Conservation (phyloP, 1,284 basidiomycete species). For the Sparassis latifolia region DNA sequence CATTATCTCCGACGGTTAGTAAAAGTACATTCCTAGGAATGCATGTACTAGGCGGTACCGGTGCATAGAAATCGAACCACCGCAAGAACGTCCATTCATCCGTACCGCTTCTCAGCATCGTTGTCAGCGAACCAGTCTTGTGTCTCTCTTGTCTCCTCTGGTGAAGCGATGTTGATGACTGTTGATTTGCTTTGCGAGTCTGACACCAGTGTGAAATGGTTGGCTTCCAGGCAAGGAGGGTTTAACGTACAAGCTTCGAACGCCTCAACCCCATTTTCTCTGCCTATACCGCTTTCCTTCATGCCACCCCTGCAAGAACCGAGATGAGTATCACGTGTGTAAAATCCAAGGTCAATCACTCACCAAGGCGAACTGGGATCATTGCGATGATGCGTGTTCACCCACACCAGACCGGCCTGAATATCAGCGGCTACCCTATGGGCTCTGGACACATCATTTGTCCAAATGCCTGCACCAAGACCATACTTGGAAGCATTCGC, state of each 20-base stretch:
- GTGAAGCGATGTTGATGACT: constrained; percentile 60
- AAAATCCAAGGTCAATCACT: constrained; percentile 13
- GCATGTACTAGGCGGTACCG: no score
- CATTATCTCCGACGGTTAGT: no score
- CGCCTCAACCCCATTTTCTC: constrained; percentile 79
- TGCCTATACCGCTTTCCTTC: constrained; percentile 78
- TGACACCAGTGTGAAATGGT: constrained; percentile 16
- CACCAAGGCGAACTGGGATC: constrained; percentile 84
- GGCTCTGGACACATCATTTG: constrained; percentile 61
- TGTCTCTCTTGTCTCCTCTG: constrained; percentile 45
- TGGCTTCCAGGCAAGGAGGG: no score
- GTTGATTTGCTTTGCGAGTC: constrained; percentile 80
- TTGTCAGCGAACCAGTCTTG: constrained; percentile 78
- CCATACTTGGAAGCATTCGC: constrained; percentile 78
- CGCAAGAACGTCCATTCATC: constrained; percentile 4
- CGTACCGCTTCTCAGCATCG: constrained; percentile 30
- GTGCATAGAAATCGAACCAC: no score
- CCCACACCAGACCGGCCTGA: constrained; percentile 74
- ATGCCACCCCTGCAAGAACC: constrained; percentile 61
- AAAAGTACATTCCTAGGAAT: no score
- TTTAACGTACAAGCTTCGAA: constrained; percentile 60
- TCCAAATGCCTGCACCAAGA: constrained; percentile 79
- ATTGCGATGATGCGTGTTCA: constrained; percentile 83
- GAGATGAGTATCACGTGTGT: neutral
- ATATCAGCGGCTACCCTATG: constrained; percentile 64